Evolutionary conservation across 139 green algal species (phyloP).

Genomic region (Chlorella sp.): DNA sequence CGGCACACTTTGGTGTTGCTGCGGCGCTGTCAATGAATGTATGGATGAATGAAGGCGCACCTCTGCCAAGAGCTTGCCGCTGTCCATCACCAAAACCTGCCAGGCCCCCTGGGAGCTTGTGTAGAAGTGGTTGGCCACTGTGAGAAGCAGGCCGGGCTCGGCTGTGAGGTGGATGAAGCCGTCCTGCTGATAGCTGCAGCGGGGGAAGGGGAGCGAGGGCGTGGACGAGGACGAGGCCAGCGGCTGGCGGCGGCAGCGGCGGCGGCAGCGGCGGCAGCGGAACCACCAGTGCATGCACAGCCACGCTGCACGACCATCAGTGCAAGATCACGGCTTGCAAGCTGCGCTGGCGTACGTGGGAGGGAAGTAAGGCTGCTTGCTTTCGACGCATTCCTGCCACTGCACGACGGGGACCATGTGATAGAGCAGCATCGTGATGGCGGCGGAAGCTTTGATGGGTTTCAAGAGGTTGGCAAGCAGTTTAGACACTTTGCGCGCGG

Average conservation of each 20-base stretch:
- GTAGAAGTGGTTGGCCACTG: conserved; percentile 80
- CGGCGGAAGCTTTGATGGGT: background rate
- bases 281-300: background rate
- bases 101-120: conserved; percentile 42
- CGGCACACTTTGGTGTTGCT: too few relatives aligned
- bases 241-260: background rate
- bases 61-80: conserved; percentile 45
- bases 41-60: conserved; percentile 34
- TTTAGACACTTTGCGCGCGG: background rate
- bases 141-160: conserved; percentile 65
- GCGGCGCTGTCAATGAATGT: too few relatives aligned
- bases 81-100: conserved; percentile 57
- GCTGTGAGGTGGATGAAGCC: conserved; percentile 81
- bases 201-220: background rate
- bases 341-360: background rate
- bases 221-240: background rate
- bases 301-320: too few relatives aligned
- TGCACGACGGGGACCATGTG: background rate
- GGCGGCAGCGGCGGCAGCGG: background rate
- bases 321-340: background rate
- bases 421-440: background rate
- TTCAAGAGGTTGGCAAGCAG: background rate
- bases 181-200: conserved; percentile 60
- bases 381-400: background rate
- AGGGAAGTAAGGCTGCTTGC: background rate